These are phyloP conservation scores for Colletotrichum phormii DNA, from an alignment of 2,329 filamentous ascomycete species.

Conservation along the genomic window DNA sequence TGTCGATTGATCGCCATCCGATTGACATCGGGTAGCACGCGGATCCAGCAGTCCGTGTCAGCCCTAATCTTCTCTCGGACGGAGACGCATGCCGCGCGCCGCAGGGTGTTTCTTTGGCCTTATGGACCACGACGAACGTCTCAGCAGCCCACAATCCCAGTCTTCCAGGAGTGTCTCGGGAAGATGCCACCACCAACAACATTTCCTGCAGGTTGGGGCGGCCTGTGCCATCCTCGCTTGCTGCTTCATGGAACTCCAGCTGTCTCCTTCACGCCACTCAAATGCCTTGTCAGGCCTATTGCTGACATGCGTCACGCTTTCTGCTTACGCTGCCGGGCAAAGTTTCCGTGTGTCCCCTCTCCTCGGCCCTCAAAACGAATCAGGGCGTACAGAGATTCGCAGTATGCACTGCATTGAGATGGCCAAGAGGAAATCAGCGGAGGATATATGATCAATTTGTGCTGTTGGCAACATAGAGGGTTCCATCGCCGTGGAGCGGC, in stretches of 20 bases:
- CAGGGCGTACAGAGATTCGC: background rate
- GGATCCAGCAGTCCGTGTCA: conserved; percentile 14
- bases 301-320: background rate
- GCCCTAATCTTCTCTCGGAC: conserved; percentile 28
- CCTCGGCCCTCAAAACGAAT: background rate
- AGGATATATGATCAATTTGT: background rate
- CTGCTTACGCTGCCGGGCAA: background rate
- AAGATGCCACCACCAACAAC: background rate
- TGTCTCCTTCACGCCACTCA: background rate
- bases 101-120: background rate
- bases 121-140: background rate
- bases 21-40: conserved; percentile 18
- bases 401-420: background rate
- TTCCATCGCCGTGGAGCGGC: background rate
- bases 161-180: background rate
- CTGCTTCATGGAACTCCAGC: background rate
- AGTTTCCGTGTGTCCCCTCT: background rate
- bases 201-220: background rate
- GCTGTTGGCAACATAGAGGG: background rate
- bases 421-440: background rate
- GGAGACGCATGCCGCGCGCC: conserved; percentile 7
- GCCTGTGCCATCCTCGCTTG: background rate
- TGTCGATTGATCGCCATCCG: conserved; percentile 29
- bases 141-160: background rate
- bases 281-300: background rate